Evolutionary conservation across 306 rosid species (phyloP).

Genomic region (Cucurbita ficifolia): DNA sequence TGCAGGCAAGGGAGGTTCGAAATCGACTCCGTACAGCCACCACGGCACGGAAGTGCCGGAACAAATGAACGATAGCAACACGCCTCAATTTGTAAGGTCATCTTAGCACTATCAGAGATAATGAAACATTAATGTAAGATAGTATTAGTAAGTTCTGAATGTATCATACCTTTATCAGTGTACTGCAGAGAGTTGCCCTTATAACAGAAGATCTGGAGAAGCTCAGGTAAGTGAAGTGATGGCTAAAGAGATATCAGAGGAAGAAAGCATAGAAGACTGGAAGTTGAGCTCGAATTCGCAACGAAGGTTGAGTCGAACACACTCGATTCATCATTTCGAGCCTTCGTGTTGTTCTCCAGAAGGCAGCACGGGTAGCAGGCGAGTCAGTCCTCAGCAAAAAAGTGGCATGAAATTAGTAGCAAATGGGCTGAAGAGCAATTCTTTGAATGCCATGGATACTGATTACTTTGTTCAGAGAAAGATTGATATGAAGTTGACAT

Average conservation of each 20-base stretch:
- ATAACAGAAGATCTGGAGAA: slow-evolving; percentile 12
- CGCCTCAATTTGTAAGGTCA: slow-evolving; percentile 31
- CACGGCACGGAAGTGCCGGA: slow-evolving; percentile 14
- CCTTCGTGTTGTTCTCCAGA: slow-evolving; percentile 14
- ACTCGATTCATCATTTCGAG: slow-evolving; percentile 15
- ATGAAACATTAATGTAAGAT: neutral
- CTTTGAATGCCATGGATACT: neutral
- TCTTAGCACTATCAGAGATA: neutral
- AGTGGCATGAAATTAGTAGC: neutral
- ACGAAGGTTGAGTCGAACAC: slow-evolving; percentile 14
- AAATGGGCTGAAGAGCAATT: neutral
- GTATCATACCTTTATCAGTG: slow-evolving; percentile 23
- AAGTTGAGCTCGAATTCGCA: slow-evolving; percentile 14
- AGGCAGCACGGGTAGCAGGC: neutral
- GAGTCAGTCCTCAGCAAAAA: neutral
- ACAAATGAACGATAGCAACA: slow-evolving; percentile 16
- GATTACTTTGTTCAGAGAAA: slow-evolving; percentile 3
- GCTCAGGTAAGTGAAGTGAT: slow-evolving; percentile 10
- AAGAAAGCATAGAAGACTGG: slow-evolving; percentile 18
- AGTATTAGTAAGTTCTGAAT: neutral
- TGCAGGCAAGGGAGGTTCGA: slow-evolving; percentile 18
- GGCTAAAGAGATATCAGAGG: slow-evolving; percentile 9
- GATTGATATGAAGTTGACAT: slow-evolving; percentile 2
- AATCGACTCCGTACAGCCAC: neutral
- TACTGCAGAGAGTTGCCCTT: slow-evolving; percentile 7